Conservation (phyloP, 495 filamentous ascomycete species). For the Podospora pseudocomata region DNA sequence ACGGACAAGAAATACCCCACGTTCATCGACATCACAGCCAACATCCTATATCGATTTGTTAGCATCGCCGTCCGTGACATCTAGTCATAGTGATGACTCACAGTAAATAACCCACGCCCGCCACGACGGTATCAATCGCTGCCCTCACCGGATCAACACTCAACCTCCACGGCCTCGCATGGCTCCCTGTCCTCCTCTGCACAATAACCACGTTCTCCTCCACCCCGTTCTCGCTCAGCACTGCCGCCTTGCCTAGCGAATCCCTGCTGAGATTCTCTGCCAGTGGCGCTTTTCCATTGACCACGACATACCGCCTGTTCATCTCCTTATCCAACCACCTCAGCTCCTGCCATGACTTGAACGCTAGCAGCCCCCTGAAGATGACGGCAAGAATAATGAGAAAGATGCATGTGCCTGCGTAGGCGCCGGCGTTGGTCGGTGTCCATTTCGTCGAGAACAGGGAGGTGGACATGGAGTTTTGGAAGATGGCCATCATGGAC, state of each 20-base stretch:
- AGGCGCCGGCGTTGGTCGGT: slow-evolving; percentile 60
- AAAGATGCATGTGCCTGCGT: slow-evolving; percentile 86
- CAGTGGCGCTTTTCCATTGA: slow-evolving; percentile 59
- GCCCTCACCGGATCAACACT: slow-evolving; percentile 75
- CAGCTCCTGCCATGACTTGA: slow-evolving; percentile 53
- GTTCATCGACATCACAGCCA: slow-evolving; percentile 98
- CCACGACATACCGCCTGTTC: slow-evolving; percentile 69
- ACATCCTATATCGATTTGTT: slow-evolving; percentile 60
- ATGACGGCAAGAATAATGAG: slow-evolving; percentile 67
- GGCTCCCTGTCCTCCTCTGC: slow-evolving; percentile 38
- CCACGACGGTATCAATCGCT: slow-evolving; percentile 60
- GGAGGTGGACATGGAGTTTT: slow-evolving; percentile 59
- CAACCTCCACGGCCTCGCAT: slow-evolving; percentile 66
- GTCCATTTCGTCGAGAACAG: slow-evolving; percentile 75
- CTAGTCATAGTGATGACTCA: slow-evolving; percentile 47
- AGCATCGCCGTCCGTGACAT: slow-evolving; percentile 7
- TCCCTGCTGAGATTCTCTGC: slow-evolving; percentile 50
- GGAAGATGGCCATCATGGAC: slow-evolving; percentile 58
- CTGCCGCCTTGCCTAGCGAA: slow-evolving; percentile 54
- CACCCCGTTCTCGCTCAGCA: slow-evolving; percentile 62
- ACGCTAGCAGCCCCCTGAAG: slow-evolving; percentile 65
- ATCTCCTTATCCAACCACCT: slow-evolving; percentile 59
- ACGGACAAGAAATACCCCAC: slow-evolving; percentile 93
- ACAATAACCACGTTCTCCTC: slow-evolving; percentile 74
- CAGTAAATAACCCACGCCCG: slow-evolving; percentile 83